Evolutionary conservation across 2,329 filamentous ascomycete species (phyloP).

Genomic region (Cercospora sojina): DNA sequence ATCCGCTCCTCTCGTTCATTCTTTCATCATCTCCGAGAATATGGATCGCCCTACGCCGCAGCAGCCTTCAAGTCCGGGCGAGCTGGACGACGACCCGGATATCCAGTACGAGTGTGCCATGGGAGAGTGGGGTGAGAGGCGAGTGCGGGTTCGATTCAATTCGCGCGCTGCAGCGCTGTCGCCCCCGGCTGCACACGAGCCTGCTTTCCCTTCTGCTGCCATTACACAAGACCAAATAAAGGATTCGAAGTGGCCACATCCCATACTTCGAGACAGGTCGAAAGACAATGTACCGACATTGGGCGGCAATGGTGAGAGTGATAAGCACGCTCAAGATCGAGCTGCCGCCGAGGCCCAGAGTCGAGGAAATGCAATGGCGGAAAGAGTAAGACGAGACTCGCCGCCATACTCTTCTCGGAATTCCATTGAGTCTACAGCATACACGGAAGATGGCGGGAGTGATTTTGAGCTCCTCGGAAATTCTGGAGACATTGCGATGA

Average conservation of each 20-base stretch:
- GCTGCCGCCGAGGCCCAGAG: conserved; percentile 13
- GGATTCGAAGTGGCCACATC: conserved; percentile 11
- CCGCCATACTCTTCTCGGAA: conserved; percentile 5
- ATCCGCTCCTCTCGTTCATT: background rate
- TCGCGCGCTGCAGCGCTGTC: conserved; percentile 6
- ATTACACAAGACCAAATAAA: conserved; percentile 10
- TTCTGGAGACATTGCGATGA: conserved; percentile 11
- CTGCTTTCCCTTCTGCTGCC: conserved; percentile 14
- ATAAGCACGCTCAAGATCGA: background rate
- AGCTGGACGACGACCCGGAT: conserved; percentile 10
- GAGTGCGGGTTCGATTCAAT: conserved; percentile 12
- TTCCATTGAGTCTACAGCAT: conserved; percentile 16
- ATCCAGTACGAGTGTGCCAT: background rate
- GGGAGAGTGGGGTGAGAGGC: conserved; percentile 1
- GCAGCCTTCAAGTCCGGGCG: conserved; percentile 9
- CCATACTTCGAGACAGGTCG: conserved; percentile 9
- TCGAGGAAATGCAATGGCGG: conserved; percentile 17
- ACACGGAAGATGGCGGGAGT: conserved; percentile 10
- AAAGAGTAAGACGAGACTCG: conserved; percentile 13
- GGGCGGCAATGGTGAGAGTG: background rate
- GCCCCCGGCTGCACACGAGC: background rate
- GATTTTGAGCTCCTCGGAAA: conserved; percentile 14
- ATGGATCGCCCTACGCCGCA: conserved; percentile 4
- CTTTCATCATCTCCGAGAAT: background rate
- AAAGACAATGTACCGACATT: conserved; percentile 5